Evolutionary conservation across 2,329 filamentous ascomycete genomes (phyloP), one percentile per base, ranked within the genome.

Genomic region (Phyllosticta ampelicida): DNA sequence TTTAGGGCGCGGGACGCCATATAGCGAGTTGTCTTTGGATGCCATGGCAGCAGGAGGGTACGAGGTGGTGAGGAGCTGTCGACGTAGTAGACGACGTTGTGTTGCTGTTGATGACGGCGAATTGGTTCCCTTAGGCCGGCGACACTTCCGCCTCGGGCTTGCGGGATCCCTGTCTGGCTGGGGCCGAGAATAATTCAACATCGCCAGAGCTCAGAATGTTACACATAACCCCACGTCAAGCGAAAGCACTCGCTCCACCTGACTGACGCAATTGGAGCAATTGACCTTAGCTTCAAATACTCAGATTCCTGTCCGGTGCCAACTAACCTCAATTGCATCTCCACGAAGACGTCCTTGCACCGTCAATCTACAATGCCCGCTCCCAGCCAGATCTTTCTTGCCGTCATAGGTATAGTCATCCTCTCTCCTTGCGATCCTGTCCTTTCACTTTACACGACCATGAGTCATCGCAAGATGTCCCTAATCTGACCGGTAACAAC

Each of bases 1-100:
- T 71, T 90, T 92, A 10, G 81, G 76, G 44, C 84, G 82, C 57
- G 83, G 81, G 55, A 86, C 81, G 67, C 90, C 90, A 73, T 96
- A 96, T 13, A 96, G 81, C 62, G 84, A 75, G 9, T 82, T 79
- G 63, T 90, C 85, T 71, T 75, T 74, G 44, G 67, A 57, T 9
- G 58, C 20, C 58, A 60, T 60, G 30, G 53, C 26, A 18, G 48
- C 36, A 13, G 20, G 30, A 23, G 11, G 21, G 9, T 16, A 21
- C 4, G 19, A 2, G 44, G 5, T n/a, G 44, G 23, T 19, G 5
- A 29, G 30, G 26, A n/a, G 51, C 8, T 30, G 55, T 18, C 4
- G 51, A 36, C 11, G 49, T 9, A 11, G 26, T 21, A n/a, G n/a
- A n/a, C n/a, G n/a, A 30, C 28, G 16, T 29, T 26, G 50, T 29